Base-by-base conservation (phyloP, 768 basidiomycete species). In the Mycena galericulata region DNA sequence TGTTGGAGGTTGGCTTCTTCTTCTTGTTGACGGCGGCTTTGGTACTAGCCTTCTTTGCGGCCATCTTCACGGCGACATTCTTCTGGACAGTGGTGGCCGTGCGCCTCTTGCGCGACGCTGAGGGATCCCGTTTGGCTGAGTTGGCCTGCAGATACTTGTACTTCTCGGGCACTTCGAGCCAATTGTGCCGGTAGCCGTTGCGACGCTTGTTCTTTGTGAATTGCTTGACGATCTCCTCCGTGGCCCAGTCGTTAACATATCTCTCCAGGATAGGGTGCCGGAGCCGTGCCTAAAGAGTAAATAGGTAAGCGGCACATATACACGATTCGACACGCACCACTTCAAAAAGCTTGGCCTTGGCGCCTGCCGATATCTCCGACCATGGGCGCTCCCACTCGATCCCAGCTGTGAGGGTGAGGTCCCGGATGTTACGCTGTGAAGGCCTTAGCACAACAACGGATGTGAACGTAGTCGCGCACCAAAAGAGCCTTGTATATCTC, bases 221-320 rank as follows among this genome's bases (percentile, higher is more conserved):
- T 45, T 76, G 76, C 24, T 60, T 59, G 3, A 69, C 59, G 20
- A 77, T 64, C 2, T 62, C 72, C 41, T 77, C 69, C 1, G 73
- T 77, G 1, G 76, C 76, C 75, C 73, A 77, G 43, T 76, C 73
- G 53, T 75, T 73, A 12, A 34, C 27, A 12, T 27, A 64, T 2
- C 34, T n/a, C 6, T 9, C 53, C 4, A 64, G 54, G 43, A 46
- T 46, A 1, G 54, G 62, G 34, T 64, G 62, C 0, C 20, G 30
- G 4, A 46, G 26, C 22, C 41, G 22, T 0, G 62, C 62, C 62
- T 64, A n/a, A n/a, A 3, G 2, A 20, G n/a, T n/a, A 11, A 14
- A 41, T 6, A 8, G 17, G 27, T 20, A 54, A 26, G 3, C 9
- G 38, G 15, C n/a, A n/a, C n/a, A n/a, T 1, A 45, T 22, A 24